phyloP scores from a whole-genome alignment of 768 basidiomycete genomes.

The Podaxis rugospora region DNA sequence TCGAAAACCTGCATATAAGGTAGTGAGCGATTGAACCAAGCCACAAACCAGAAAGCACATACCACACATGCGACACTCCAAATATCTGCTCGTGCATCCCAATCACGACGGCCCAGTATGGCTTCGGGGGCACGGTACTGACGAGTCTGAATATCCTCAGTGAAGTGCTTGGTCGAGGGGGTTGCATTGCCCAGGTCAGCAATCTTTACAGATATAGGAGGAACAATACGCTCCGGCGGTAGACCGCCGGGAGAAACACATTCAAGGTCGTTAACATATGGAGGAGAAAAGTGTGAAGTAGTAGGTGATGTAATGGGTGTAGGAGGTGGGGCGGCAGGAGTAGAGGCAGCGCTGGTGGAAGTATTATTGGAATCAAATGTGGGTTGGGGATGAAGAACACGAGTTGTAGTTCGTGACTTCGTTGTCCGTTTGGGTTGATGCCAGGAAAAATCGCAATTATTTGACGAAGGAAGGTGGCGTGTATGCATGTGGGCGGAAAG shows the following conservation, averaged over 20 bases:
- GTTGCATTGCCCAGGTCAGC: slow-evolving; percentile 95
- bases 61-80: slow-evolving; percentile 92
- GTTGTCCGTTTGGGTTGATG: slow-evolving; percentile 6
- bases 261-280: slow-evolving; percentile 9
- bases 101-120: slow-evolving; percentile 81
- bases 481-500: slow-evolving; percentile 37
- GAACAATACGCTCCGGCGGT: slow-evolving; percentile 15
- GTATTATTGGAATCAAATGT: slow-evolving; percentile 11
- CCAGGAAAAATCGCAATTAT: slow-evolving; percentile 17
- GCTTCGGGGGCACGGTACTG: slow-evolving; percentile 96
- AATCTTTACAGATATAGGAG: slow-evolving; percentile 81
- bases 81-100: slow-evolving; percentile 83
- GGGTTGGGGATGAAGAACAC: slow-evolving; percentile 15
- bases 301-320: slow-evolving; percentile 30
- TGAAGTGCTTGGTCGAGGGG: slow-evolving; percentile 85
- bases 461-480: slow-evolving; percentile 24
- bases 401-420: slow-evolving; percentile 17
- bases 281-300: slow-evolving; percentile 13
- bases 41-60: slow-evolving; percentile 21
- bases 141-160: slow-evolving; percentile 95
- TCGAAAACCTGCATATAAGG: slow-evolving; percentile 62
- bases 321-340: slow-evolving; percentile 28
- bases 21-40: not conserved
- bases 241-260: not conserved
- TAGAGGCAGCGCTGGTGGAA: slow-evolving; percentile 15